Evolutionary conservation across 2,329 filamentous ascomycete genomes (phyloP), one percentile per base, ranked within the genome.

Genomic region (Aspergillus piperis): DNA sequence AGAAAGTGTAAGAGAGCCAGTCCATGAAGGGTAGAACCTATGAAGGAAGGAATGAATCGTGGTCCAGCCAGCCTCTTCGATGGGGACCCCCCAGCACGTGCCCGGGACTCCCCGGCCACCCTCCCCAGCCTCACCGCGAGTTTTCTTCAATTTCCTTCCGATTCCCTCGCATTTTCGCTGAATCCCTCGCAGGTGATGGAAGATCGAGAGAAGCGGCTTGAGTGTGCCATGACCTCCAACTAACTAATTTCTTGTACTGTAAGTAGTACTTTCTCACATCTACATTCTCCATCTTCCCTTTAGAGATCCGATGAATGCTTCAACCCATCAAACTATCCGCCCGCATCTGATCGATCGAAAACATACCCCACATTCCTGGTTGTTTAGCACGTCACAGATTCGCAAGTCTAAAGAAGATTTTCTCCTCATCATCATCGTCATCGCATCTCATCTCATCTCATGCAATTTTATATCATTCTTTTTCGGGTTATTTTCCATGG

Each of bases 61-160:
- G 32, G 32, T 25, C 47, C 47, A 49, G 47, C 61, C 61, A 63
- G 51, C 55, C 61, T 53, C 59, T 53, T 42, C 42, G 19, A 44
- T 55, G 48, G 27, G 47, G 25, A 7, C 25, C 25, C 23, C 23
- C 23, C 21, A 15, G 61, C 62, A 63, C 62, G 62, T 62, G 62
- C 62, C 49, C 42, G 54, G 49, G 49, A 30, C 36, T 47, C 23
- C 30, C 32, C 60, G 56, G 54, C 51, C 32, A 36, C 32, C 30
- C 11, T 13, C 51, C 62, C 62, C 59, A 63, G 64, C 62, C 60
- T 63, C 61, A 60, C 57, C 54, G 57, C 59, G 56, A 59, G 25
- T 52, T 61, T 51, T 30, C 41, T 54, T 41, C 32, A n/a, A 11
- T 51, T 47, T 47, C 53, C 27, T 32, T 54, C 21, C 19, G 27